A percentile compares a stretch with the other conserved stretches of the same genome.
These are phyloP conservation scores for Chaetoceros tenuissimus DNA, from an alignment of 108 stramenopile species.

Conservation along the genomic window DNA sequence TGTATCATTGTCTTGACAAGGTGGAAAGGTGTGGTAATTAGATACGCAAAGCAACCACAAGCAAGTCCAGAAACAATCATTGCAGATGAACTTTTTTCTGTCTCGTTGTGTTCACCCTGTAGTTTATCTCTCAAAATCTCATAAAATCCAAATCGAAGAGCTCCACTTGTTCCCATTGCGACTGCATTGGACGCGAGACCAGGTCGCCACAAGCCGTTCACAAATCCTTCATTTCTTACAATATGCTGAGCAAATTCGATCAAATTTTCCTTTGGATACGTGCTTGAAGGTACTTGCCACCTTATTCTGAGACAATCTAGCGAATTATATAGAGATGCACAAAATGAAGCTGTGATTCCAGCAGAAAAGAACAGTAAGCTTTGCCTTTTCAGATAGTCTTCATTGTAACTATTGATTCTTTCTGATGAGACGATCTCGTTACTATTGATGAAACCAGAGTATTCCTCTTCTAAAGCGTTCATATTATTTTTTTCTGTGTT, in stretches of 20 bases:
- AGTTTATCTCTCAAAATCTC: conserved; percentile 8
- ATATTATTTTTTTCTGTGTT: too few relatives aligned
- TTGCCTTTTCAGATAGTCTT: not conserved
- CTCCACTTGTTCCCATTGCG: conserved; percentile 7
- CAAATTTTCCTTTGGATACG: not conserved
- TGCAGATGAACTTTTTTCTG: not conserved
- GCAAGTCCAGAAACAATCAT: conserved; percentile 9
- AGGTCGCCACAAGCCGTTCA: conserved; percentile 14
- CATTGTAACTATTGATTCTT: not conserved
- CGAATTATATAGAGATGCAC: conserved; percentile 5
- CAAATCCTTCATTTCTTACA: conserved; percentile 6
- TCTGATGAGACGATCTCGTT: too few relatives aligned
- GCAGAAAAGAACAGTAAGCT: conserved; percentile 4
- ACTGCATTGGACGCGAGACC: conserved; percentile 7
- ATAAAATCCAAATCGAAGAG: conserved; percentile 16
- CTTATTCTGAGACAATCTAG: conserved; percentile 16
- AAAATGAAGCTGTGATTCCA: conserved; percentile 6
- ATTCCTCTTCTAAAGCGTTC: too few relatives aligned
- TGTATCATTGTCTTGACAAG: conserved; percentile 14
- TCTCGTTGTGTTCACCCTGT: not conserved
- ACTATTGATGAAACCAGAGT: too few relatives aligned
- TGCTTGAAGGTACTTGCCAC: conserved; percentile 4
- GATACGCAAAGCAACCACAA: conserved; percentile 7
- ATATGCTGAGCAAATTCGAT: not conserved
- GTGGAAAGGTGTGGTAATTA: conserved; percentile 16